phyloP scores from a whole-genome alignment of 139 green algal genomes.

The Haematococcus lacustris region DNA sequence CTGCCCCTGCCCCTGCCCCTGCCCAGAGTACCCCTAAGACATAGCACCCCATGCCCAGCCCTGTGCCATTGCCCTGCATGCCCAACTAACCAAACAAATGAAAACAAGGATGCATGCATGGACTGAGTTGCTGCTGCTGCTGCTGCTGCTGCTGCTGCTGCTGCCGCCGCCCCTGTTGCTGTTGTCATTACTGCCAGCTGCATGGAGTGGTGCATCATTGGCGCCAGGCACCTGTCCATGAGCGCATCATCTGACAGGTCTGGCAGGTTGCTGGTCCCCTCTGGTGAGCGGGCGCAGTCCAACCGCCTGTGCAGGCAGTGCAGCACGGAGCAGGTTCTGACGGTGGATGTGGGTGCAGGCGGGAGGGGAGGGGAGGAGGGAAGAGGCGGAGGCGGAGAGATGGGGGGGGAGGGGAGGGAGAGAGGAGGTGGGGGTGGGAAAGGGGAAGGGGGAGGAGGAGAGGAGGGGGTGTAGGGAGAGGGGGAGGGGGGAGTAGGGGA shows the following conservation, averaged over 20 bases:
- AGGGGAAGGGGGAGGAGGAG: too few species aligned
- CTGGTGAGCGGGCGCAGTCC: neutral
- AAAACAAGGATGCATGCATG: neutral
- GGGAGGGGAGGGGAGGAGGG: too few species aligned
- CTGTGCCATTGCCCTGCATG: neutral
- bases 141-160: neutral
- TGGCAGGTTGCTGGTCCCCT: conserved; percentile 19
- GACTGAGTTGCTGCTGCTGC: neutral
- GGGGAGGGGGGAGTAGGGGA: neutral
- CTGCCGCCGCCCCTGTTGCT: too few species aligned
- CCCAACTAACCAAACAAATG: neutral
- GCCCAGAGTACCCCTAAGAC: too few species aligned
- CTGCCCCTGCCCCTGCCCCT: too few species aligned
- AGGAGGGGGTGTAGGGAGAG: too few species aligned
- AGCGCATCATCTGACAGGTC: conserved; percentile 41
- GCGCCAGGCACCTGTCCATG: conserved; percentile 1
- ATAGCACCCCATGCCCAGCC: too few species aligned
- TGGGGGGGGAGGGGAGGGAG: too few species aligned
- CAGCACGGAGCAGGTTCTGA: neutral
- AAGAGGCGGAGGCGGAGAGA: too few species aligned
- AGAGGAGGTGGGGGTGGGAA: too few species aligned
- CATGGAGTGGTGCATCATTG: too few species aligned
- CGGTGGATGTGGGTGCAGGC: neutral
- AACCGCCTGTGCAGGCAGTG: neutral
- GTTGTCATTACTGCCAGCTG: too few species aligned